Evolutionary conservation across 2,329 filamentous ascomycete genomes (phyloP).

Genomic region (Colletotrichum sp.): DNA sequence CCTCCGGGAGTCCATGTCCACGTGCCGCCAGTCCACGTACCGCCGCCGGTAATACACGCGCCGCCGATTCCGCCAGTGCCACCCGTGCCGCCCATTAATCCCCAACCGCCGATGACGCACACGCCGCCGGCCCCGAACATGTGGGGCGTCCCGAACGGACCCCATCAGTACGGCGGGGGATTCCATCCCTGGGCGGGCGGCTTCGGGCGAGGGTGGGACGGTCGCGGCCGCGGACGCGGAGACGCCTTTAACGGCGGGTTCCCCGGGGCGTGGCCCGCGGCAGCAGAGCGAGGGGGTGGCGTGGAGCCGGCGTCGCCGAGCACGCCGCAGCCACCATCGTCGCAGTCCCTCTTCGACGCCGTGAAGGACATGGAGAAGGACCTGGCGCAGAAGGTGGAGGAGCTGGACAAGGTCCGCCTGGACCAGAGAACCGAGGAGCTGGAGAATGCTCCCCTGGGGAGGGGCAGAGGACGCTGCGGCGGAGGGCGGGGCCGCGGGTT

Average conservation of each 20-base stretch:
- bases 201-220: conserved; percentile 9
- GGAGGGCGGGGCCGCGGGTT: neutral
- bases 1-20: neutral
- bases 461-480: conserved; percentile 3
- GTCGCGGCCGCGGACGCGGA: neutral
- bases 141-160: neutral
- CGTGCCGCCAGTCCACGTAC: neutral
- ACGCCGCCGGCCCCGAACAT: neutral
- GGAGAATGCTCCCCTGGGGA: neutral
- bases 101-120: neutral
- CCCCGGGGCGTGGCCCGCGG: neutral
- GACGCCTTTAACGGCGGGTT: neutral
- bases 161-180: neutral
- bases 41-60: neutral
- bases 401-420: conserved; percentile 10
- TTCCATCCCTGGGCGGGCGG: neutral
- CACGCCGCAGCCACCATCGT: neutral
- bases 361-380: neutral
- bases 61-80: neutral
- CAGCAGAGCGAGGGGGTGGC: neutral
- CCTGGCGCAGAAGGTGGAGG: conserved; percentile 11
- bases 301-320: neutral
- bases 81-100: neutral
- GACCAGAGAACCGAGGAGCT: neutral
- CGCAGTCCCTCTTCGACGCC: conserved; percentile 8